phyloP scores from a whole-genome alignment of 768 basidiomycete species.

The Lactarius evosmus region DNA sequence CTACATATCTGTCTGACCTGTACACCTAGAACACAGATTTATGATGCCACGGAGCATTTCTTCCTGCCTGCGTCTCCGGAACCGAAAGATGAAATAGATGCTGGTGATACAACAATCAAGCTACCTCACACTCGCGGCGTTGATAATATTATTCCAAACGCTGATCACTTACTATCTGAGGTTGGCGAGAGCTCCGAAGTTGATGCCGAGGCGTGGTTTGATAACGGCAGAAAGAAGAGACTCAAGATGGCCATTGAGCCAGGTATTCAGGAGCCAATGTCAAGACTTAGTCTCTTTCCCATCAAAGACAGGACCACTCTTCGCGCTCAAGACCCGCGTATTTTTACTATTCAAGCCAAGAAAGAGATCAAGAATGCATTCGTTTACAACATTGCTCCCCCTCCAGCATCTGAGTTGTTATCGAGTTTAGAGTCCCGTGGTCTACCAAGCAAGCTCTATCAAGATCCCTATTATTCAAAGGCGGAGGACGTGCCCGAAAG shows the following conservation, averaged over 20 bases:
- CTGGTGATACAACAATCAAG: conserved; percentile 8
- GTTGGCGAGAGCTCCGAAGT: conserved; percentile 10
- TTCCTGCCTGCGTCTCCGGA: conserved; percentile 14
- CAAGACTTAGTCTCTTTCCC: conserved; percentile 5
- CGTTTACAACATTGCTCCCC: conserved; percentile 50
- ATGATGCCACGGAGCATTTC: conserved; percentile 4
- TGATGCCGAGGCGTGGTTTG: conserved; percentile 10
- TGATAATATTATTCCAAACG: conserved; percentile 5
- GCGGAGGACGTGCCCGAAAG: conserved; percentile 62
- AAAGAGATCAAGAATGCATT: conserved; percentile 39
- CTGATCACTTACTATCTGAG: background rate
- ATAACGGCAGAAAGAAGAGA: conserved; percentile 19
- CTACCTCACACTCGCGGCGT: conserved; percentile 5
- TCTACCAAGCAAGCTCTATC: conserved; percentile 62
- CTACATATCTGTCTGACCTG: background rate
- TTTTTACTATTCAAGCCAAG: conserved; percentile 22
- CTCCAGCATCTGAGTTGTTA: conserved; percentile 47
- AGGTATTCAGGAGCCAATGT: background rate
- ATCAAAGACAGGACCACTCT: conserved; percentile 2
- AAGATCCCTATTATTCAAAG: conserved; percentile 76
- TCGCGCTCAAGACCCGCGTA: conserved; percentile 19
- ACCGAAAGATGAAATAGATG: conserved; percentile 14
- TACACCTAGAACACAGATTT: conserved; percentile 3
- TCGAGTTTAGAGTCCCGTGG: conserved; percentile 44
- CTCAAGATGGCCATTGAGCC: conserved; percentile 13